phyloP scores from a whole-genome alignment of 257 asterid species.

The Marsdenia floribunda region DNA sequence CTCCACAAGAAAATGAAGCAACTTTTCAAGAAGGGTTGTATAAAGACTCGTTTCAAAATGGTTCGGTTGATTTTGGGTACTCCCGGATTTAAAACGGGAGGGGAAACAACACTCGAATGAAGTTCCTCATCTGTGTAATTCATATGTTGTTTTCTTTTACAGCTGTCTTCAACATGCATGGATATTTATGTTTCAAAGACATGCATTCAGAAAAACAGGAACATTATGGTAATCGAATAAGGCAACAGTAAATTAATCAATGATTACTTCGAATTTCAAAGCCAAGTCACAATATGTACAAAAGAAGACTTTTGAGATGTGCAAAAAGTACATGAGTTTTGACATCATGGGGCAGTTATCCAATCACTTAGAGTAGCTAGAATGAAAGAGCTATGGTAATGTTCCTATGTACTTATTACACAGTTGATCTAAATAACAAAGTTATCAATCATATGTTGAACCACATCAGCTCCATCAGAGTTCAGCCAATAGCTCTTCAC shows the following conservation, averaged over 20 bases:
- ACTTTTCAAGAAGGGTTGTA: background rate
- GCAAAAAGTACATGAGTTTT: background rate
- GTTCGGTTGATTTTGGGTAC: background rate
- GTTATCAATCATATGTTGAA: constrained; percentile 78
- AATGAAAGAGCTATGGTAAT: background rate
- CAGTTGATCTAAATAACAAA: constrained; percentile 38
- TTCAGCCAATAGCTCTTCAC: constrained; percentile 86
- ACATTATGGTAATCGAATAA: background rate
- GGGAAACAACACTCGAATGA: background rate
- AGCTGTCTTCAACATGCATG: background rate
- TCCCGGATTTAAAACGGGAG: too few relatives aligned
- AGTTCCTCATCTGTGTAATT: too few relatives aligned
- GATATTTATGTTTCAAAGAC: background rate
- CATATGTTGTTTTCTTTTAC: too few relatives aligned
- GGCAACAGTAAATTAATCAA: background rate
- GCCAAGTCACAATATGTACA: constrained; percentile 15
- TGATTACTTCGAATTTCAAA: background rate
- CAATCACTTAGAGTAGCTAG: constrained; percentile 1
- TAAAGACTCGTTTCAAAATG: background rate
- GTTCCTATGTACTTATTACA: background rate
- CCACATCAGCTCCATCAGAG: constrained; percentile 88
- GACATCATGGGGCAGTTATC: background rate
- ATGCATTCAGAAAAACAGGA: background rate
- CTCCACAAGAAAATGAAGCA: background rate
- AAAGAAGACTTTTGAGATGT: background rate